Conservation (phyloP, 768 basidiomycete genomes). For the Suillus hirtellus region DNA sequence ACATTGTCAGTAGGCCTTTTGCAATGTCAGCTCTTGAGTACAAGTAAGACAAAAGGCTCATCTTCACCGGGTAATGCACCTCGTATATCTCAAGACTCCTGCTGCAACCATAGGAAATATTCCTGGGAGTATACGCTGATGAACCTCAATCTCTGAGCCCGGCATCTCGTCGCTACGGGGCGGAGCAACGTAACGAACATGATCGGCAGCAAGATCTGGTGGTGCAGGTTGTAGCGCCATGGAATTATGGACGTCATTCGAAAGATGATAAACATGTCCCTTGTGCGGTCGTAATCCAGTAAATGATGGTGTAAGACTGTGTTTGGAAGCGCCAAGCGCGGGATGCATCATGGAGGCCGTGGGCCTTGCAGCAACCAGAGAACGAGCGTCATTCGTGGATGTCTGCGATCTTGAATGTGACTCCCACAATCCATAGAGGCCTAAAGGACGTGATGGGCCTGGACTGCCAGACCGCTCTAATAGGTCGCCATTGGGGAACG, state of each 20-base stretch:
- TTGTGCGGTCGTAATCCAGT: too few species aligned
- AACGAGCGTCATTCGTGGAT: background rate
- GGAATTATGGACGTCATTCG: background rate
- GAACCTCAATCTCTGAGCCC: slow-evolving; percentile 1
- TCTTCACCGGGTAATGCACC: background rate
- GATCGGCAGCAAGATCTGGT: background rate
- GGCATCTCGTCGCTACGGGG: slow-evolving; percentile 12
- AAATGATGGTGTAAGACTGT: background rate
- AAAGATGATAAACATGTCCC: background rate
- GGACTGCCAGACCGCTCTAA: background rate
- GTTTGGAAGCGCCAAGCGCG: background rate
- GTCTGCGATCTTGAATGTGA: background rate
- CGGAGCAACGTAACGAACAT: background rate
- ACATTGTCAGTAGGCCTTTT: background rate
- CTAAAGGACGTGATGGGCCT: background rate
- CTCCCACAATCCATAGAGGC: background rate
- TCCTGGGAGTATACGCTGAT: background rate
- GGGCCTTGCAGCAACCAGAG: background rate
- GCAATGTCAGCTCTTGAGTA: background rate
- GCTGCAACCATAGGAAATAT: slow-evolving; percentile 22
- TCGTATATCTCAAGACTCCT: slow-evolving; percentile 17
- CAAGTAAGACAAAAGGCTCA: background rate
- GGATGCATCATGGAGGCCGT: background rate
- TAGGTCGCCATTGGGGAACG: background rate
- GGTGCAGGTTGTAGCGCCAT: background rate